Evolutionary conservation across 345 rosid species (phyloP), one percentile per base, ranked within the genome.

Genomic region (Euphorbia pulcherrima): DNA sequence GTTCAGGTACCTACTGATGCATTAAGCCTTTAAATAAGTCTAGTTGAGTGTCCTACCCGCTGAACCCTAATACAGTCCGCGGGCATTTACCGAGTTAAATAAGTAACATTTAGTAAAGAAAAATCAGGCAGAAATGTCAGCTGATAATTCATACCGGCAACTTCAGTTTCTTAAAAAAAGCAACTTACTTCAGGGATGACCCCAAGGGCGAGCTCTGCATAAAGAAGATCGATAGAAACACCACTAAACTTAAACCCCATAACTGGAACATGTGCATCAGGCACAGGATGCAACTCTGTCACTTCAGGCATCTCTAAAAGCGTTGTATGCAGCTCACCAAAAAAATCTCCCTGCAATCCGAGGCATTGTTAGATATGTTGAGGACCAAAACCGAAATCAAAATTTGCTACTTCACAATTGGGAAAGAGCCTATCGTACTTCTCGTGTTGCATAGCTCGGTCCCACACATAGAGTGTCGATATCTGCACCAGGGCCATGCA

Each of bases 401-500:
- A 68, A 28, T 35, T 69, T 46, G 18, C 58, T 57, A 30, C 58
- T 71, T 27, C 65, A 44, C 56, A 73, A 68, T 64, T 58, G 68
- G 44, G 51, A 30, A 74, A 80, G 79, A 80, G 71, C 64, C 70
- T 70, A 77, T 75, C 87, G 72, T 78, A 91, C 99, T 79, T 94
- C 97, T 84, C 99, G 76, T 44, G 95, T 82, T 62, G 97, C 99
- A 74, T 91, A 85, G 68, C 90, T 86, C 44, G 99, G 99, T 72
- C 97, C 99, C 66, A 91, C 97, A 44, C 96, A 94, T 46, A 94
- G 89, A 0, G 96, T 94, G 81, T 94, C 97, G 67, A 94, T 86
- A 83, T 94, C 99, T 18, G 97, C 97, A 53, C 99, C 99, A 69
- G 97, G 99, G 66, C 99, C 90, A 76, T 94, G 96, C 77, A 94